Conservation (phyloP, 805 yeast species). For the Yarrowia keelungensis region DNA sequence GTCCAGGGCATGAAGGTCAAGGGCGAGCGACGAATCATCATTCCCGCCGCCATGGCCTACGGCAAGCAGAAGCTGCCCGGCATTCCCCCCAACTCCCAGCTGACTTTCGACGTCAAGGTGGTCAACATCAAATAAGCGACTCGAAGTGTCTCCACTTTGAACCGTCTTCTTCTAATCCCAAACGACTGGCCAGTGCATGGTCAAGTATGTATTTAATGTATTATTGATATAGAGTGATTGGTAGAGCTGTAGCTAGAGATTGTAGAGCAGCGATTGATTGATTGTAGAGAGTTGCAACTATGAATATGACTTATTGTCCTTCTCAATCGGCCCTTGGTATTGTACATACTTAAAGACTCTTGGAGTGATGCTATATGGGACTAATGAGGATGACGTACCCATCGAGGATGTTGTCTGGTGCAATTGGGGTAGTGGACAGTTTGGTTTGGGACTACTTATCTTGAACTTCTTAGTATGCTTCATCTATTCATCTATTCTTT, state of each 20-base stretch:
- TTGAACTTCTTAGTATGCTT: too few species aligned
- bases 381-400: too few species aligned
- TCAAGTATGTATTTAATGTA: conserved; percentile 33
- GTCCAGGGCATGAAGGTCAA: conserved; percentile 98
- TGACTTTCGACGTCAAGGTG: conserved; percentile 94
- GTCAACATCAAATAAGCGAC: conserved; percentile 76
- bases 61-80: conserved; percentile 96
- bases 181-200: conserved; percentile 24
- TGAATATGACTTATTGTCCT: too few species aligned
- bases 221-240: conserved; percentile 15
- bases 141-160: not conserved
- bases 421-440: too few species aligned
- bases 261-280: not conserved
- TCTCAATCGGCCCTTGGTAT: too few species aligned
- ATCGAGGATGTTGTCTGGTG: too few species aligned
- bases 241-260: too few species aligned
- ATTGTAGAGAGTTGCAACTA: too few species aligned
- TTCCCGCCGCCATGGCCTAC: conserved; percentile 96
- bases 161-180: not conserved
- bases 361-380: too few species aligned
- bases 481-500: too few species aligned
- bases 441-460: too few species aligned
- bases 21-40: conserved; percentile 97
- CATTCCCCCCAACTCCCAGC: conserved; percentile 95
- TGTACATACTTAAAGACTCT: too few species aligned